Percentiles rank a stretch among this genome's conserved stretches.
Evolutionary conservation across 2,329 filamentous ascomycete genomes (phyloP).

Genomic region (Trichoderma brevicompactum): DNA sequence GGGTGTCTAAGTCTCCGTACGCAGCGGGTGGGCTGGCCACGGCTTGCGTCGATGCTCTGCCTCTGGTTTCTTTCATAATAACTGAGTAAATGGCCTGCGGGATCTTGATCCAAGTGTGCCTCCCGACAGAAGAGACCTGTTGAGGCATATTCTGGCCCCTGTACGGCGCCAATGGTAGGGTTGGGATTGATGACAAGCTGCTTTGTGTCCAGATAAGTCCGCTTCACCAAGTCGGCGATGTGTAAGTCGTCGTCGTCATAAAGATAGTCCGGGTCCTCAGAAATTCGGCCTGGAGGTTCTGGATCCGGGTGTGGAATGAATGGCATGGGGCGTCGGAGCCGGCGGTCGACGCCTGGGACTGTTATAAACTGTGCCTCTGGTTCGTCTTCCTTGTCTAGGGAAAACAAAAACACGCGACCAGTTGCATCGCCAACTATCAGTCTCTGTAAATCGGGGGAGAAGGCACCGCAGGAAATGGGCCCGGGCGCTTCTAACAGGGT

Average conservation of each 20-base stretch:
- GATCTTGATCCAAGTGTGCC: constrained; percentile 53
- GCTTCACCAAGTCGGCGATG: constrained; percentile 37
- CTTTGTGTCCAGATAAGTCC: constrained; percentile 42
- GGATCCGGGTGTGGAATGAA: constrained; percentile 58
- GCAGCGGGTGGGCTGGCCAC: constrained; percentile 34
- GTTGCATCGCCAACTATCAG: constrained; percentile 65
- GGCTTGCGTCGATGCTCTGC: constrained; percentile 41
- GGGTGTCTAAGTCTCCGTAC: constrained; percentile 37
- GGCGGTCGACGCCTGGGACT: constrained; percentile 43
- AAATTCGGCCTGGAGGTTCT: constrained; percentile 44
- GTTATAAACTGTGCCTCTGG: constrained; percentile 42
- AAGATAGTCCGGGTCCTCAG: constrained; percentile 29
- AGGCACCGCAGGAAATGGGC: constrained; percentile 61
- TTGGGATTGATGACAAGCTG: constrained; percentile 51
- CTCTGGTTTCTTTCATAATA: constrained; percentile 51
- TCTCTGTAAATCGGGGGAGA: constrained; percentile 59
- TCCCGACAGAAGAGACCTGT: constrained; percentile 54
- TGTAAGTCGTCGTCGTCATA: constrained; percentile 26
- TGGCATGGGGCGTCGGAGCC: constrained; percentile 51
- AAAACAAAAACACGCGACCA: constrained; percentile 62
- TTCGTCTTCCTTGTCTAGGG: constrained; percentile 51
- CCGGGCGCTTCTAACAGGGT: constrained; percentile 59
- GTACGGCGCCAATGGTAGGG: constrained; percentile 57
- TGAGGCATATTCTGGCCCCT: constrained; percentile 57
- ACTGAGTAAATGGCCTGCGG: constrained; percentile 50